These are phyloP conservation scores for Cladosporium sp. DNA, from an alignment of 2,329 filamentous ascomycete genomes.

Conservation along the genomic window DNA sequence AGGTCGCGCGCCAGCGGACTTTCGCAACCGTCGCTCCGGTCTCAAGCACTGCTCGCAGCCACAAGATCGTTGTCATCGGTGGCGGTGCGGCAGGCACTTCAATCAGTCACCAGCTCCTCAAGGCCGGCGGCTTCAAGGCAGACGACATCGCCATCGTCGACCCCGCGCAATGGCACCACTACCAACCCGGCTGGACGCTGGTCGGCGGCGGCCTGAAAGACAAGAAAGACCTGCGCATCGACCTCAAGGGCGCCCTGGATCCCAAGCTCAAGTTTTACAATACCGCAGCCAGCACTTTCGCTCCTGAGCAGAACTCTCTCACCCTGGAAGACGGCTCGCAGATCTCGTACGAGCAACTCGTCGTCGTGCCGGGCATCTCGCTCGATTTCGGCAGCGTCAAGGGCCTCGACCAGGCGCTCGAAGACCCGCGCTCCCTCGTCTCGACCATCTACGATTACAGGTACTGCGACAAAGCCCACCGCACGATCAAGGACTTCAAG, in stretches of 20 bases:
- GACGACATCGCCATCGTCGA: constrained; percentile 64
- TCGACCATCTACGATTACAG: constrained; percentile 38
- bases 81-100: constrained; percentile 62
- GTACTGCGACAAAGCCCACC: constrained; percentile 35
- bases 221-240: constrained; percentile 54
- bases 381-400: constrained; percentile 18
- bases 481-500: constrained; percentile 29
- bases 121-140: constrained; percentile 51
- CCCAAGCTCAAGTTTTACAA: constrained; percentile 60
- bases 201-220: constrained; percentile 63
- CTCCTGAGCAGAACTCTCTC: constrained; percentile 54
- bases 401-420: constrained; percentile 29
- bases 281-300: constrained; percentile 47
- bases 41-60: constrained; percentile 37
- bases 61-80: constrained; percentile 65
- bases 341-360: constrained; percentile 60
- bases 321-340: constrained; percentile 53
- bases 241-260: constrained; percentile 51
- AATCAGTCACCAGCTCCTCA: constrained; percentile 64
- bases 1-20: not conserved
- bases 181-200: constrained; percentile 67
- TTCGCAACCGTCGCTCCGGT: constrained; percentile 8
- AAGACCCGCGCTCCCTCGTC: constrained; percentile 31
- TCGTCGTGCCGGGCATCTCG: constrained; percentile 50
- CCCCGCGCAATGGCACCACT: constrained; percentile 60